phyloP scores from a whole-genome alignment of 345 rosid genomes.

The Orychophragmus violaceus region DNA sequence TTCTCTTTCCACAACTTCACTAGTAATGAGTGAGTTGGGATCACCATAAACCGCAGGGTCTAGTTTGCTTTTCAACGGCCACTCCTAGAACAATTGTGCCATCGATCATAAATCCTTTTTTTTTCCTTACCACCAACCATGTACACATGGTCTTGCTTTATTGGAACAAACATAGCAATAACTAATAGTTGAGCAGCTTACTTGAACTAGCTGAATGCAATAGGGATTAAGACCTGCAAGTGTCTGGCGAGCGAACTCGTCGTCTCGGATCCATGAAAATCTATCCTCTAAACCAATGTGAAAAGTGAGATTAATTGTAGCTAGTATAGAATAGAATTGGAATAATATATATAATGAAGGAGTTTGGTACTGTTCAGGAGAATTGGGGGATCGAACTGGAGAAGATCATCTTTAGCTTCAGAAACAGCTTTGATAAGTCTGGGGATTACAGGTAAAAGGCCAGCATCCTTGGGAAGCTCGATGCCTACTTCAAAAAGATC shows the following conservation, averaged over 20 bases:
- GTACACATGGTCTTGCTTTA: background rate
- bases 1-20: slow-evolving; percentile 42
- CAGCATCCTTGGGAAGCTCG: slow-evolving; percentile 29
- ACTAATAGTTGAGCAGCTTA: slow-evolving; percentile 18
- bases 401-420: slow-evolving; percentile 32
- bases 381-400: slow-evolving; percentile 52
- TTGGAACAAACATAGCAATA: background rate
- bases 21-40: slow-evolving; percentile 54
- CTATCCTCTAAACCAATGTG: slow-evolving; percentile 43
- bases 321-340: background rate
- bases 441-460: slow-evolving; percentile 41
- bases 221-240: slow-evolving; percentile 76
- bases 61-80: slow-evolving; percentile 71
- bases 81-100: slow-evolving; percentile 40
- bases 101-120: background rate
- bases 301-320: background rate
- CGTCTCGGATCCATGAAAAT: slow-evolving; percentile 70
- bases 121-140: background rate
- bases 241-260: slow-evolving; percentile 66
- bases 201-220: slow-evolving; percentile 43
- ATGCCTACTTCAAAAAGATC: slow-evolving; percentile 55
- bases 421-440: slow-evolving; percentile 42
- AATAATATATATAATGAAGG: too few relatives aligned
- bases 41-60: slow-evolving; percentile 63
- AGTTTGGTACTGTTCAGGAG: slow-evolving; percentile 33